Conservation (phyloP, 2,329 filamentous ascomycete species). For the Diaporthe ampelina region DNA sequence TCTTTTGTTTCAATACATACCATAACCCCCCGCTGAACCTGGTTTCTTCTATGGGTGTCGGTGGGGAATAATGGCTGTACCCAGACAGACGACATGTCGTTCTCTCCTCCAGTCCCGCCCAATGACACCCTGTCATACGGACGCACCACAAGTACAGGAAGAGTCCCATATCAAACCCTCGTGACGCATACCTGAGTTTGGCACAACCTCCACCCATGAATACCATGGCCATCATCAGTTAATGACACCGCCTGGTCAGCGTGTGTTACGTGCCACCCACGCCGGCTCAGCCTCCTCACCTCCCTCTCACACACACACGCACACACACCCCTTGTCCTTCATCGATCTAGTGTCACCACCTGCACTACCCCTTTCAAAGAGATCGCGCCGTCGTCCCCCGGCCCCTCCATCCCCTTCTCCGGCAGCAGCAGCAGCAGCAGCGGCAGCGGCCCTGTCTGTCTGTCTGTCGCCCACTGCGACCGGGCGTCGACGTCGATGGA, state of each 20-base stretch:
- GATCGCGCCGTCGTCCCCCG: background rate
- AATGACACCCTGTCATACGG: conserved; percentile 8
- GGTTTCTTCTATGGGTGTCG: background rate
- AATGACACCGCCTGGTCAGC: conserved; percentile 30
- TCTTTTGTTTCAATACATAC: conserved; percentile 1
- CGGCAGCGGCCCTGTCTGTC: background rate
- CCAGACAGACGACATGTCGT: conserved; percentile 24
- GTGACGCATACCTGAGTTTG: conserved; percentile 27
- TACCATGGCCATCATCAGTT: conserved; percentile 2
- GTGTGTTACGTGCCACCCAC: conserved; percentile 17
- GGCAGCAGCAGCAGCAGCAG: too few relatives aligned
- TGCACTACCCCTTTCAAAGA: conserved; percentile 30
- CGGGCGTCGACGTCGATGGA: conserved; percentile 1
- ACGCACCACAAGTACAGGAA: background rate
- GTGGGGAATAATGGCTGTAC: conserved; percentile 11
- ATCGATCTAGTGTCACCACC: conserved; percentile 38
- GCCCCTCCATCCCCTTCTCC: background rate
- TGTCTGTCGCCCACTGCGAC: background rate
- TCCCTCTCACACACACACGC: background rate
- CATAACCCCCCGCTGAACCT: conserved; percentile 1
- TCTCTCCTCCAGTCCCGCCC: background rate
- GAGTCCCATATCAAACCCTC: conserved; percentile 12
- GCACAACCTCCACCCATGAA: conserved; percentile 14
- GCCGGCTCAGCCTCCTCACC: conserved; percentile 21
- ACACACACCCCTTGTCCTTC: background rate